phyloP scores from a whole-genome alignment of 2,329 filamentous ascomycete species.

The Ustilaginoidea virens region DNA sequence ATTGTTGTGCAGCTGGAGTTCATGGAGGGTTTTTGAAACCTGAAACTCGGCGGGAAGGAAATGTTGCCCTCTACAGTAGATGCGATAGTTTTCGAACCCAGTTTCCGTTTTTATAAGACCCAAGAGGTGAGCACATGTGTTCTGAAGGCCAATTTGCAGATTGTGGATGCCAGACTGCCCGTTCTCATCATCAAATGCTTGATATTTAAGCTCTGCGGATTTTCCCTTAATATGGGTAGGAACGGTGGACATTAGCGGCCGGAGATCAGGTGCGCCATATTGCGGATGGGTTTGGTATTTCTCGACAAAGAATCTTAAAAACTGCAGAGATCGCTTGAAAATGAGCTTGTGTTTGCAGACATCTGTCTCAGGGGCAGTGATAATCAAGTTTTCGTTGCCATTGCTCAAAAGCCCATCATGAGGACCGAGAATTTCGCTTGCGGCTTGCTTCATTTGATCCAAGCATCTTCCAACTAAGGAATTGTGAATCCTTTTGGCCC shows the following conservation, averaged over 20 bases:
- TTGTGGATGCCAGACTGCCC: conserved; percentile 42
- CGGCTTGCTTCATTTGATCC: conserved; percentile 49
- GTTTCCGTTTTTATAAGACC: conserved; percentile 52
- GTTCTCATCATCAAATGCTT: conserved; percentile 53
- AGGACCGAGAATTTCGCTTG: conserved; percentile 33
- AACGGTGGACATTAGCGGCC: conserved; percentile 34
- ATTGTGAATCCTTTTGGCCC: conserved; percentile 46
- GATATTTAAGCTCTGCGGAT: conserved; percentile 53
- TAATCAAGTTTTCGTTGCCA: conserved; percentile 37
- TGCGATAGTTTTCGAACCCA: conserved; percentile 59
- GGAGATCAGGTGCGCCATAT: conserved; percentile 42
- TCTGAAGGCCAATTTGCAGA: conserved; percentile 51
- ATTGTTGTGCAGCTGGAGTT: conserved; percentile 50
- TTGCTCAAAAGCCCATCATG: conserved; percentile 24
- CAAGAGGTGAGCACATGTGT: conserved; percentile 55
- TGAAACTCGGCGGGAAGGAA: conserved; percentile 45
- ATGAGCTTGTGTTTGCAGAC: conserved; percentile 35
- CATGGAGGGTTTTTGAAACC: conserved; percentile 46
- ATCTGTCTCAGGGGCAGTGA: conserved; percentile 31
- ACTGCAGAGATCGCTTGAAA: conserved; percentile 53
- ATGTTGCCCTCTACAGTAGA: conserved; percentile 55
- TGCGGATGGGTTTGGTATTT: conserved; percentile 46
- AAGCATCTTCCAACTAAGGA: conserved; percentile 61
- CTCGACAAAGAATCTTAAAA: conserved; percentile 52
- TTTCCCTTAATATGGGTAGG: conserved; percentile 44